A percentile compares a stretch with the other conserved stretches of the same genome.
These are phyloP conservation scores for Penicillium coffeae DNA, from an alignment of 495 filamentous ascomycete species.

Conservation along the genomic window DNA sequence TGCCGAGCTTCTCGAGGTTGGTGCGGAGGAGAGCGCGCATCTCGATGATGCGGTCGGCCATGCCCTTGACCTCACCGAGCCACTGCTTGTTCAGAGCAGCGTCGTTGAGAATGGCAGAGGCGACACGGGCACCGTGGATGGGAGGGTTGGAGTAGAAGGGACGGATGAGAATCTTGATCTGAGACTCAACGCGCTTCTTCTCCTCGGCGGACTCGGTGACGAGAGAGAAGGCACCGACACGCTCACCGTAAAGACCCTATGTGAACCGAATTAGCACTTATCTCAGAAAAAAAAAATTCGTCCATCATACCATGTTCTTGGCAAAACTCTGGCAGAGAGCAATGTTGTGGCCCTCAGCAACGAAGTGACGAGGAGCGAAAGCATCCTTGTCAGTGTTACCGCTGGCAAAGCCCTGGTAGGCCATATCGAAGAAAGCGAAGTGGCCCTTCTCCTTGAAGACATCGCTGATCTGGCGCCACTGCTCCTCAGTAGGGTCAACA, in stretches of 20 bases:
- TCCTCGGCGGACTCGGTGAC: conserved; percentile 80
- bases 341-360: conserved; percentile 86
- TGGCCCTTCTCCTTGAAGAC: conserved; percentile 86
- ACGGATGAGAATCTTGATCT: conserved; percentile 96
- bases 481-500: conserved; percentile 85
- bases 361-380: conserved; percentile 87
- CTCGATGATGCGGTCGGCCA: conserved; percentile 98
- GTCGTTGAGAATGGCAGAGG: conserved; percentile 88
- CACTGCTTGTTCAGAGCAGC: conserved; percentile 84
- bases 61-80: conserved; percentile 94
- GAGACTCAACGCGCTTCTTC: conserved; percentile 94
- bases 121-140: conserved; percentile 91
- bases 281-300: neutral
- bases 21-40: conserved; percentile 92
- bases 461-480: conserved; percentile 90
- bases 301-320: conserved; percentile 84
- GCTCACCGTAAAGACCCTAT: conserved; percentile 94
- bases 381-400: conserved; percentile 90
- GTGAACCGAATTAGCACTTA: neutral
- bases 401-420: conserved; percentile 96
- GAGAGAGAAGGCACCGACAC: conserved; percentile 94
- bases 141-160: conserved; percentile 98
- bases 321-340: conserved; percentile 92
- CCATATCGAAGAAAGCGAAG: conserved; percentile 99
- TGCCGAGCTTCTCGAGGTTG: conserved; percentile 89